Conservation (phyloP, 2,329 filamentous ascomycete species). For the Phaeoacremonium minimum region DNA sequence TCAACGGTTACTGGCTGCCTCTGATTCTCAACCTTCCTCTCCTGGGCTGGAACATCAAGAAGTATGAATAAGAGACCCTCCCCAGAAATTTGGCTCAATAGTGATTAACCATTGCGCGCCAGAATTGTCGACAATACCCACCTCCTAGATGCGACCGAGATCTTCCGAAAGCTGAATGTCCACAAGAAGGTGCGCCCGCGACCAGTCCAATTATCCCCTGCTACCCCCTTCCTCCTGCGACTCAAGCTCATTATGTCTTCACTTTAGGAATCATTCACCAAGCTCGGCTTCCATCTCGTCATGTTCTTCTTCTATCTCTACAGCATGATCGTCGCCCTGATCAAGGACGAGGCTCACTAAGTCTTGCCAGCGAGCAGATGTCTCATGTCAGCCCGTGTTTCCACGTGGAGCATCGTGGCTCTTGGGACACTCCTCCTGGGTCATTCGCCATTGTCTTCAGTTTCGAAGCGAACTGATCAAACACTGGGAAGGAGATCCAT, state of each 20-base stretch:
- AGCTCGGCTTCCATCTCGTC: conserved; percentile 95
- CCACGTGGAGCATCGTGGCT: no score
- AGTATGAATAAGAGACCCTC: conserved; percentile 59
- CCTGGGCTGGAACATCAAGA: conserved; percentile 92
- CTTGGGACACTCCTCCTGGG: no score
- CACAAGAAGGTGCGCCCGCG: conserved; percentile 99
- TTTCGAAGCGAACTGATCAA: no score
- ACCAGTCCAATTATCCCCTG: conserved; percentile 4
- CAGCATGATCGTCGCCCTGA: conserved; percentile 96
- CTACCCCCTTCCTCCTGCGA: not conserved
- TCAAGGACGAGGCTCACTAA: conserved; percentile 90
- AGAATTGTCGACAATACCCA: conserved; percentile 98
- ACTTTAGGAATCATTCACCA: conserved; percentile 95
- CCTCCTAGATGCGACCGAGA: conserved; percentile 94
- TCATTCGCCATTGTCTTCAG: not conserved
- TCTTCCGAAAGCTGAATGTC: conserved; percentile 97
- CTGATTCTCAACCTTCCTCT: conserved; percentile 89
- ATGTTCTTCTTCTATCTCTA: conserved; percentile 99
- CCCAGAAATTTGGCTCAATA: not conserved
- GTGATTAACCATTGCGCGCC: not conserved
- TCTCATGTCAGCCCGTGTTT: no score
- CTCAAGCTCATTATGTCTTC: no score
- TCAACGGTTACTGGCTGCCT: conserved; percentile 98
- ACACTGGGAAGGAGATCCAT: no score
- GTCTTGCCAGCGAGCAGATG: conserved; percentile 1